Conservation (phyloP, 352 stramenopile genomes). For the Phytopythium litorale region DNA sequence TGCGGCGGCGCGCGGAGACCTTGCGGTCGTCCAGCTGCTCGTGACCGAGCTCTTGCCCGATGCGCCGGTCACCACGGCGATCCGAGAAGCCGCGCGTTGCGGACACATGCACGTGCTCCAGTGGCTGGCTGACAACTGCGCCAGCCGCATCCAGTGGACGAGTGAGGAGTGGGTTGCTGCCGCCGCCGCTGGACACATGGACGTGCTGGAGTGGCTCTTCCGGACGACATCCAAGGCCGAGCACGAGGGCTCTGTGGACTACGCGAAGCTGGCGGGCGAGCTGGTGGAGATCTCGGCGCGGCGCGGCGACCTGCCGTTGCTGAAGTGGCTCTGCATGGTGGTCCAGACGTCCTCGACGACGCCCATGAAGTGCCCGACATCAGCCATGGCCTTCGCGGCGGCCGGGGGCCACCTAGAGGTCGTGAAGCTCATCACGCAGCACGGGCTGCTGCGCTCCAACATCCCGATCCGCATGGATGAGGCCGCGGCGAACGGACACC, state of each 20-base stretch:
- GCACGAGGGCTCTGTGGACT: not conserved
- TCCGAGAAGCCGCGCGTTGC: slow-evolving; percentile 10
- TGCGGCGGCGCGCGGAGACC: slow-evolving; percentile 1
- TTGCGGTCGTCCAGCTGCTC: slow-evolving; percentile 8
- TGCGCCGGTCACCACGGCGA: slow-evolving; percentile 7
- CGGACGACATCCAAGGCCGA: slow-evolving; percentile 5
- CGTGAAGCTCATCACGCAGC: slow-evolving; percentile 10
- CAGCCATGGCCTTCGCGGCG: slow-evolving; percentile 9
- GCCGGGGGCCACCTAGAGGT: slow-evolving; percentile 12
- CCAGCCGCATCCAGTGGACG: slow-evolving; percentile 3
- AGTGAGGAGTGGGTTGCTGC: slow-evolving; percentile 13
- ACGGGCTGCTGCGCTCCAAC: slow-evolving; percentile 7
- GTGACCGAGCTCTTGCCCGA: slow-evolving; percentile 1
- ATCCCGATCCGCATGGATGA: slow-evolving; percentile 12
- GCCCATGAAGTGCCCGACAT: slow-evolving; percentile 13
- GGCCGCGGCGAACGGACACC: slow-evolving; percentile 11
- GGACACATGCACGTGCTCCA: slow-evolving; percentile 24
- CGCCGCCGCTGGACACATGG: slow-evolving; percentile 7
- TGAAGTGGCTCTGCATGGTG: slow-evolving; percentile 13
- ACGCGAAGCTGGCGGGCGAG: slow-evolving; percentile 10
- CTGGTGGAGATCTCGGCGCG: slow-evolving; percentile 5
- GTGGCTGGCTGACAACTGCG: slow-evolving; percentile 15
- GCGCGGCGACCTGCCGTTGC: slow-evolving; percentile 11
- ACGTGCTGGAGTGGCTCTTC: slow-evolving; percentile 15
- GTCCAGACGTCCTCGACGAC: slow-evolving; percentile 5